Base-by-base conservation (phyloP, 2,329 filamentous ascomycete genomes). In the Pseudogymnoascus sp. region DNA sequence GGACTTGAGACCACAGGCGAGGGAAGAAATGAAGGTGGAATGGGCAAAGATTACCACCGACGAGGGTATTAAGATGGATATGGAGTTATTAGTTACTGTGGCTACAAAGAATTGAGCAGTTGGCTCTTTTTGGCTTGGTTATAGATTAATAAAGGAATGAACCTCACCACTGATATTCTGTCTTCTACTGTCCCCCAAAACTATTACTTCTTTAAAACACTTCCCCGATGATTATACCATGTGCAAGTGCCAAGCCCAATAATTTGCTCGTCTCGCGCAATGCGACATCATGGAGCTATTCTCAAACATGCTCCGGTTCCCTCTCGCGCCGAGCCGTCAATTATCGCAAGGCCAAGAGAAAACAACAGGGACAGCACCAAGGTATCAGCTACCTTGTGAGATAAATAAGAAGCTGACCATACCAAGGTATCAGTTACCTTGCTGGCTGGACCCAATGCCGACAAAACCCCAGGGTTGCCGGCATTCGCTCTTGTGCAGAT, bases 41-140 rank as follows among this genome's bases (percentile, higher is more conserved):
- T 72, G 70, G 70, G 65, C 70, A 6, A 69, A 70, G 47, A 22
- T 70, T 12, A 63, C 58, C 8, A 69, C 65, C 0, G 59, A 69
- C 16, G 64, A 68, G 14, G 69, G 69, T 6, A 69, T 72, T 57
- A 64, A 63, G 9, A 71, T 72, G 70, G 67, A 69, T 16, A 65
- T 71, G 65, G 67, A 70, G n/a, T 30, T 70, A 25, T 30, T 70
- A 25, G 67, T 70, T 5, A 34, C 47, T 14, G 47, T 54, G 11
- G 28, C 47, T 18, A 54, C 47, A 2, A 54, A 54, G 47, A 47
- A 16, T 5, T 47, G 11, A 47, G 20, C 30, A 2, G 7, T n/a
- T n/a, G 18, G 3, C 12, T 16, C 22, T 12, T 43, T 25, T 25
- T 14, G 22, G 8, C 9, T 7, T 8, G n/a, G 43, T 32, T 28